Percentiles rank a stretch among this genome's conserved stretches.
Evolutionary conservation across 202 grass and related monocot genomes (phyloP).

Genomic region (Musa balbisiana): DNA sequence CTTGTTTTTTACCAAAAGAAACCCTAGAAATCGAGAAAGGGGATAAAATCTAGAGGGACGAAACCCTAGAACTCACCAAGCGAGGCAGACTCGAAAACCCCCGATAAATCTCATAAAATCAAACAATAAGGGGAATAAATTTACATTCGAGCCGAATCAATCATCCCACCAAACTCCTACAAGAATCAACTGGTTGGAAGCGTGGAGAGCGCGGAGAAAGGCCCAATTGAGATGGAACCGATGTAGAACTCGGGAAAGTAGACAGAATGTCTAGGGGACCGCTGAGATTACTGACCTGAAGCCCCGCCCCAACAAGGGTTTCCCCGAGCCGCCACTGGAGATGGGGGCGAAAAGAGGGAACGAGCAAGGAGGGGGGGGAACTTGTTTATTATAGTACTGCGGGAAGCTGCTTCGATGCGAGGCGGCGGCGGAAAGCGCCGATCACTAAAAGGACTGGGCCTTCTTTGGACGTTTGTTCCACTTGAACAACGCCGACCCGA

Average conservation of each 20-base stretch:
- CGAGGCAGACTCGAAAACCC: neutral
- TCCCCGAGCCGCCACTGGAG: neutral
- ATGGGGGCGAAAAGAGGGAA: neutral
- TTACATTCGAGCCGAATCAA: neutral
- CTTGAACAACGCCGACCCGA: neutral
- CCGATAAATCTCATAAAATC: neutral
- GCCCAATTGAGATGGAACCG: neutral
- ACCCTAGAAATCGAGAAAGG: constrained; percentile 18
- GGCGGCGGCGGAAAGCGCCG: neutral
- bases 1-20: neutral
- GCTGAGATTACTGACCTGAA: neutral
- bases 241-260: neutral
- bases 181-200: neutral
- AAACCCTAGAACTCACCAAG: constrained; percentile 6
- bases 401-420: neutral
- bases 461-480: neutral
- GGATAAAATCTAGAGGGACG: neutral
- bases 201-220: neutral
- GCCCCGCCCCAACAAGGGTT: neutral
- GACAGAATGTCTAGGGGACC: neutral
- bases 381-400: neutral
- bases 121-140: neutral
- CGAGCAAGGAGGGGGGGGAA: too few relatives aligned
- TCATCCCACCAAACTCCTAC: neutral
- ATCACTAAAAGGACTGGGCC: neutral